Base-by-base conservation (phyloP, 164 flowering plant species). In the Vitis cinerea region DNA sequence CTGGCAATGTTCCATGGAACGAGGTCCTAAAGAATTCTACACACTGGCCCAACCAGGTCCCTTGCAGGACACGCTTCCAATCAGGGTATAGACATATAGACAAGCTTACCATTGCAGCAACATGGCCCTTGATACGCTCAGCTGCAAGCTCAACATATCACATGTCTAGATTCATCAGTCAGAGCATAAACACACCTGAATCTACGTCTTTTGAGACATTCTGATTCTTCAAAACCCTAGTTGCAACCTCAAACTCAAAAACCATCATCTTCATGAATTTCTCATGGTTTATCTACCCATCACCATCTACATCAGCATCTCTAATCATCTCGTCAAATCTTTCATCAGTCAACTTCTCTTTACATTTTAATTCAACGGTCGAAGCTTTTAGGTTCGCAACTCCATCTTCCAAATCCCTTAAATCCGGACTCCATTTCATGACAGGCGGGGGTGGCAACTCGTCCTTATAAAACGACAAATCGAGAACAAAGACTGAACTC, bases 21-120 rank as follows among this genome's bases (percentile, higher is more conserved):
- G 61, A 89, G 90, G 29, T 91, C 93, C 92, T 88, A 90, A 74
- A 88, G 89, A 15, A 90, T 88, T 15, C 92, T 84, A 12, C 92
- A 87, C 27, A 88, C 63, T 9, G 92, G 90, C 56, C 92, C 74
- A 58, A 83, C 90, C 50, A 90, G 92, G 10, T 90, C 92, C 74
- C 83, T 84, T 1, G 92, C 89, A 17, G 90, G 65, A 72, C 83
- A 88, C 4, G 90, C 82, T 16, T 88, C 87, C 6, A 86, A 86
- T 90, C 92, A 88, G 1, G 92, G 92, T 6, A 90, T 88, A 63
- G 86, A 88, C 76, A 89, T 77, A 89, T 90, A 88, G 3, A 86
- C 90, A 55, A 88, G 84, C 73, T 81, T 80, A 8, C 92, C 92
- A 74, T 88, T 86, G 75, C 90, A 84, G 50, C 92, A 12, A 90